These are phyloP conservation scores for Aspergillus felis DNA, from an alignment of 2,329 filamentous ascomycete genomes.

Conservation along the genomic window DNA sequence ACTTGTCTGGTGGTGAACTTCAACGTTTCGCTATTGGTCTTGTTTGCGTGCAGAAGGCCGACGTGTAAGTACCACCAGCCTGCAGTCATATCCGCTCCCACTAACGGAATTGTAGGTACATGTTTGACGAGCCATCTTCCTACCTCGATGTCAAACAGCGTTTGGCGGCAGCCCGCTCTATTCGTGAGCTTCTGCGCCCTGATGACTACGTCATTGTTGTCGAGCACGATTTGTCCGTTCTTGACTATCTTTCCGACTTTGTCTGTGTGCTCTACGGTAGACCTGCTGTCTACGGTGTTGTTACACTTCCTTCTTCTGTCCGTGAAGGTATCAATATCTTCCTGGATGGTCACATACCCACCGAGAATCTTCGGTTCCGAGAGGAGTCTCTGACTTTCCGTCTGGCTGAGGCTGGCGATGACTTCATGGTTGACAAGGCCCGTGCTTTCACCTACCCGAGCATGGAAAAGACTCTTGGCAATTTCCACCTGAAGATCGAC, in stretches of 20 bases:
- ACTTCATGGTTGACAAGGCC: slow-evolving; percentile 77
- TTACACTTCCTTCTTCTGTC: slow-evolving; percentile 90
- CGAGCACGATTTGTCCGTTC: slow-evolving; percentile 96
- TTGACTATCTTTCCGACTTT: slow-evolving; percentile 98
- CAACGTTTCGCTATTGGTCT: slow-evolving; percentile 97
- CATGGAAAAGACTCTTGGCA: slow-evolving; percentile 90
- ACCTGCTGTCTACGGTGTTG: slow-evolving; percentile 95
- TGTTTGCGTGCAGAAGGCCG: slow-evolving; percentile 91
- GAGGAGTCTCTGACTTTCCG: slow-evolving; percentile 96
- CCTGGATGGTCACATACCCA: slow-evolving; percentile 95
- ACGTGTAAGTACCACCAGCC: slow-evolving; percentile 57
- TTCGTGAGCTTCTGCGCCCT: slow-evolving; percentile 81
- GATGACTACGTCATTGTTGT: slow-evolving; percentile 98
- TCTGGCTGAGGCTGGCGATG: slow-evolving; percentile 82
- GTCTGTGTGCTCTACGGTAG: slow-evolving; percentile 96
- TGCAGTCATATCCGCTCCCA: slow-evolving; percentile 10
- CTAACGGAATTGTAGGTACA: slow-evolving; percentile 58
- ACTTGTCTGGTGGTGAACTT: slow-evolving; percentile 93
- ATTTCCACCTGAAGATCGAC: slow-evolving; percentile 80
- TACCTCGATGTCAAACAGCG: slow-evolving; percentile 99
- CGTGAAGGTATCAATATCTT: slow-evolving; percentile 99
- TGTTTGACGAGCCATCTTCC: slow-evolving; percentile 99
- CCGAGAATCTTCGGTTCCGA: slow-evolving; percentile 96
- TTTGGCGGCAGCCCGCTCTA: slow-evolving; percentile 85
- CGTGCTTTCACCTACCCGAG: slow-evolving; percentile 82